Base-by-base conservation (phyloP, 2,329 filamentous ascomycete genomes). In the Chrysoporthe cubensis region DNA sequence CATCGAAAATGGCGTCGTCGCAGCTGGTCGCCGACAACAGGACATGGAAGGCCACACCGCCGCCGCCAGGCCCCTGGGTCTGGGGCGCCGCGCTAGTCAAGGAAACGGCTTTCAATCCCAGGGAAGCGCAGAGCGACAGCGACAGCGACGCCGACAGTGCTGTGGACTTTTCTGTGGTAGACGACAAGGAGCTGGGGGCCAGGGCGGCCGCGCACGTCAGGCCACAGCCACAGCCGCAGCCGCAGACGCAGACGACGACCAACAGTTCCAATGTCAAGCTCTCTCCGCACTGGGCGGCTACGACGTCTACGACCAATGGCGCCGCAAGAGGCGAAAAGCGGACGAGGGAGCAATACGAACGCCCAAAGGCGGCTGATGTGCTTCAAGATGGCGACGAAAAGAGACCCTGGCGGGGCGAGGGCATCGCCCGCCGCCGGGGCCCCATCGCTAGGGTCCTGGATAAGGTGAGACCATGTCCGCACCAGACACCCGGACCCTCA, bases 391-490 rank as follows among this genome's bases (percentile, higher is more conserved):
- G n/a, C 42, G 16, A 46, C 34, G 54, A 46, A 18, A 60, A n/a
- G 40, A 40, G 57, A 44, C 13, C 9, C 14, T 11, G 42, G 57
- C n/a, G 42, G 37, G 26, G 34, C 54, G 58, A 66, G 54, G 59
- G 40, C 54, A 54, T 44, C 32, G 42, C 48, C 21, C 60, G 18
- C 60, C 46, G 11, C 60, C 52, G 8, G 46, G 26, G 18, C 46
- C 44, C 46, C n/a, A 34, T 40, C 48, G 52, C 50, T 43, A 62
- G 52, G 58, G 34, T 34, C 54, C 52, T 37, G 7, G 44, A 60
- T 37, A 69, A 66, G 67, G 64, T 69, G 64, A 69, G 67, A 64
- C 60, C 56, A 48, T 42, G 40, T 9, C 4, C 9, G 60, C 2
- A 62, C 60, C 60, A 52, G 21, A n/a, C 60, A 50, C 18, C 26